These are phyloP conservation scores for Iris pallida DNA, from an alignment of 116 monocot genomes.

Conservation along the genomic window DNA sequence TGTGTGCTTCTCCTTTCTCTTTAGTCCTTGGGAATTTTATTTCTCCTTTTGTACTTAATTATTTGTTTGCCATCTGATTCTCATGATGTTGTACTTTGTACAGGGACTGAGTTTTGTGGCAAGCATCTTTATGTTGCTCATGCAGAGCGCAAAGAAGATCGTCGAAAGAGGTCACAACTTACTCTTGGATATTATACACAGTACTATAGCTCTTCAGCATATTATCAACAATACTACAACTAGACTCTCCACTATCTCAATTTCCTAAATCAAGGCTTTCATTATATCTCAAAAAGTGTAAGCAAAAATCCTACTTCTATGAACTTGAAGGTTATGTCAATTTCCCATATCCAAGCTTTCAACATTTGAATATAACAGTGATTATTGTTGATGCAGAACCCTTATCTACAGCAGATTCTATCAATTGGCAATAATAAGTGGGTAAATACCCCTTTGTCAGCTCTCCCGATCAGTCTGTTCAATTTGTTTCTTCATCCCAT, in stretches of 20 bases:
- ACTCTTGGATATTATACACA: neutral
- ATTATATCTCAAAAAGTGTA: neutral
- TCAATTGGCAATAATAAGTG: neutral
- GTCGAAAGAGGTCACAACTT: neutral
- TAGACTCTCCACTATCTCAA: neutral
- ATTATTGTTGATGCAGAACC: too few species aligned
- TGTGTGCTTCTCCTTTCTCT: constrained; percentile 36
- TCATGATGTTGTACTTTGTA: neutral
- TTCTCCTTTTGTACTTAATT: neutral
- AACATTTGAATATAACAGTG: too few species aligned
- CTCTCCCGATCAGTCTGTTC: neutral
- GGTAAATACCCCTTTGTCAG: neutral
- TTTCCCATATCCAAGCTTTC: too few species aligned
- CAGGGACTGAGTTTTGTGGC: constrained; percentile 25
- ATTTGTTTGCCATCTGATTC: neutral
- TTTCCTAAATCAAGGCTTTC: neutral
- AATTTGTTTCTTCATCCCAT: neutral
- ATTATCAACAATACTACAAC: neutral
- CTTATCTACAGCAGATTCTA: neutral
- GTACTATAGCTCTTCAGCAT: neutral
- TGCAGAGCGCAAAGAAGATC: constrained; percentile 22
- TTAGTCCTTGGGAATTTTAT: too few species aligned
- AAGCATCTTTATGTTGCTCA: constrained; percentile 30
- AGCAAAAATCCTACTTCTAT: neutral
- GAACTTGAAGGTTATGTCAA: neutral